phyloP scores from a whole-genome alignment of 768 basidiomycete species.

The Boletus tylopilopsis region DNA sequence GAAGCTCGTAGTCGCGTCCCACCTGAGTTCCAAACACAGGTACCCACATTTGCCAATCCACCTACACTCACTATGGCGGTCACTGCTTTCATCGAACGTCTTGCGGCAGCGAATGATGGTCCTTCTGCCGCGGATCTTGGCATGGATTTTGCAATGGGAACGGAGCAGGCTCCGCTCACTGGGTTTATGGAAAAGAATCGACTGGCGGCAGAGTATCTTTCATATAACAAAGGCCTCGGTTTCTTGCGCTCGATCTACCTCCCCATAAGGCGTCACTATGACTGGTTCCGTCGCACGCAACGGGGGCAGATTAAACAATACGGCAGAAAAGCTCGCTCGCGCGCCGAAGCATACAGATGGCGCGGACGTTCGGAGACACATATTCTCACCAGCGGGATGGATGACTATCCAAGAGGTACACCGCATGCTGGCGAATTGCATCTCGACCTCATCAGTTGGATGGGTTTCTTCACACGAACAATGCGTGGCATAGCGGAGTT shows the following conservation, averaged over 20 bases:
- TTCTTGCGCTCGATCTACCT: slow-evolving; percentile 81
- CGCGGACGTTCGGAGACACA: slow-evolving; percentile 82
- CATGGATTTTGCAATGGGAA: slow-evolving; percentile 53
- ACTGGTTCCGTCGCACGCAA: slow-evolving; percentile 95
- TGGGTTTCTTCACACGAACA: slow-evolving; percentile 92
- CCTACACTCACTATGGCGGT: slow-evolving; percentile 94
- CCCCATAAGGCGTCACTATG: slow-evolving; percentile 86
- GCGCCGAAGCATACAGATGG: slow-evolving; percentile 92
- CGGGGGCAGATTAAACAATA: slow-evolving; percentile 93
- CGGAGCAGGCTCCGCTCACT: slow-evolving; percentile 49
- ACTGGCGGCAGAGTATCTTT: slow-evolving; percentile 47
- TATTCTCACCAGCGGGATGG: slow-evolving; percentile 92
- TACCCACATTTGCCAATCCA: slow-evolving; percentile 92
- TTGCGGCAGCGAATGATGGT: slow-evolving; percentile 44
- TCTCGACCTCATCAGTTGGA: slow-evolving; percentile 91
- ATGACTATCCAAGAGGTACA: slow-evolving; percentile 91
- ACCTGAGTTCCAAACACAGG: slow-evolving; percentile 85
- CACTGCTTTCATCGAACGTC: slow-evolving; percentile 80
- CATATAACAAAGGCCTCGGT: slow-evolving; percentile 56
- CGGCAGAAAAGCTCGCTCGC: slow-evolving; percentile 75
- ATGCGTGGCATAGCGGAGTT: slow-evolving; percentile 90
- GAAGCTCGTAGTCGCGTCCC: slow-evolving; percentile 97
- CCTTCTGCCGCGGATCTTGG: slow-evolving; percentile 63
- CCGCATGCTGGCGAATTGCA: slow-evolving; percentile 92
- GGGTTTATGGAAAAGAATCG: slow-evolving; percentile 14